Percentiles rank a stretch among this genome's conserved stretches.
These are phyloP conservation scores for Hypoxylon sp. DNA, from an alignment of 2,329 filamentous ascomycete species.

Conservation along the genomic window DNA sequence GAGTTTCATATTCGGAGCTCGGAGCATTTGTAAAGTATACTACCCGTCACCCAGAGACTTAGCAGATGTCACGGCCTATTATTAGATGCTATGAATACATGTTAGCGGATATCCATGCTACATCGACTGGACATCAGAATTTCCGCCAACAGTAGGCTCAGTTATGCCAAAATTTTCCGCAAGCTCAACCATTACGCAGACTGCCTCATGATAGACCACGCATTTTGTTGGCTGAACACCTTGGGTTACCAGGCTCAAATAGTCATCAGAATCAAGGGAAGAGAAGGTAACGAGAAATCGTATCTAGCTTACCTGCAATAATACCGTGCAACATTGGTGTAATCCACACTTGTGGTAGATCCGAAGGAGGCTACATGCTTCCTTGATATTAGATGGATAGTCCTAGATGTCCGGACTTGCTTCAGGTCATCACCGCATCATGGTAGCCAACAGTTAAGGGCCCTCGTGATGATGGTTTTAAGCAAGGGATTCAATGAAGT, in stretches of 20 bases:
- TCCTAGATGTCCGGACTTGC: conserved; percentile 68
- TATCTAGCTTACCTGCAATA: conserved; percentile 33
- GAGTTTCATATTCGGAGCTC: neutral
- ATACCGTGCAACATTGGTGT: conserved; percentile 2
- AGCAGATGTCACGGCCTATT: conserved; percentile 1
- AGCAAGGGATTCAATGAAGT: conserved; percentile 68
- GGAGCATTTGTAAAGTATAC: neutral
- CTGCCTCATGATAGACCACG: conserved; percentile 22
- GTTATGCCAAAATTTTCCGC: conserved; percentile 51
- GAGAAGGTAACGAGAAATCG: conserved; percentile 12
- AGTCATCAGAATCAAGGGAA: conserved; percentile 50
- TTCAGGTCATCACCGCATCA: conserved; percentile 79
- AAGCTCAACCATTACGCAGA: conserved; percentile 50
- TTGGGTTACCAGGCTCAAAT: conserved; percentile 54
- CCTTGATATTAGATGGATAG: conserved; percentile 8
- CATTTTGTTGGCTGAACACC: conserved; percentile 50
- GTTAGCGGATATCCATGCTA: conserved; percentile 22
- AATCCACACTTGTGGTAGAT: conserved; percentile 1
- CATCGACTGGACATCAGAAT: neutral
- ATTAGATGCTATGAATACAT: conserved; percentile 16
- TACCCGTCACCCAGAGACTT: neutral
- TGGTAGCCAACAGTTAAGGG: conserved; percentile 72
- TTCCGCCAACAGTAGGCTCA: conserved; percentile 37
- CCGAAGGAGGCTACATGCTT: conserved; percentile 11
- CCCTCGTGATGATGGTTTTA: conserved; percentile 80